A percentile compares a stretch with the other conserved stretches of the same genome.
Evolutionary conservation across 257 asterid species (phyloP).

Genomic region (Linaria vulgaris): DNA sequence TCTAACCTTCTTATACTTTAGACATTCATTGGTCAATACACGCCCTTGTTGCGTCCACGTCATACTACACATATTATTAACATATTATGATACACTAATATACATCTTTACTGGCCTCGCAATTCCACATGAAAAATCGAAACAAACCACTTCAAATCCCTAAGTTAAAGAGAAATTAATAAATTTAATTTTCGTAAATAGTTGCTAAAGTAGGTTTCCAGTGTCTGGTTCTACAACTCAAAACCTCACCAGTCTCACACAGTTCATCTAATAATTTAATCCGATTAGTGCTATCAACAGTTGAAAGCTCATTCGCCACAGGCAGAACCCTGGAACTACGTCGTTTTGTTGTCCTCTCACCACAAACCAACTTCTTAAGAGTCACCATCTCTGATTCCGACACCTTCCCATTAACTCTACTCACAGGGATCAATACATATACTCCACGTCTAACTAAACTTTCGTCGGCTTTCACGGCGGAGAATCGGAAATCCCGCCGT

Average conservation of each 20-base stretch:
- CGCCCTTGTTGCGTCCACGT: no score
- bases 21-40: no score
- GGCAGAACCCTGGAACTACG: constrained; percentile 40
- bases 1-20: no score
- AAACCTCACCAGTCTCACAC: neutral
- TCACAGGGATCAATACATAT: constrained; percentile 35
- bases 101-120: no score
- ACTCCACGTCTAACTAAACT: constrained; percentile 22
- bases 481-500: constrained; percentile 21
- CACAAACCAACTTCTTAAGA: constrained; percentile 25
- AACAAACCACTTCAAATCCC: constrained; percentile 10
- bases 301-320: constrained; percentile 16
- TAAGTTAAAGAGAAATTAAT: neutral
- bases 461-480: constrained; percentile 48
- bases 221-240: constrained; percentile 28
- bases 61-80: no score
- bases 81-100: no score
- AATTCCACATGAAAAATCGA: no score
- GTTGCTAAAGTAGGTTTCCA: constrained; percentile 52
- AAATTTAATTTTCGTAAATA: constrained; percentile 26
- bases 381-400: constrained; percentile 40
- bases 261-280: no score
- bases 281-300: no score
- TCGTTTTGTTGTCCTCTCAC: constrained; percentile 28
- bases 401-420: constrained; percentile 30